These are phyloP conservation scores for Brettanomyces anomalus DNA, from an alignment of 805 yeast genomes.

Conservation along the genomic window DNA sequence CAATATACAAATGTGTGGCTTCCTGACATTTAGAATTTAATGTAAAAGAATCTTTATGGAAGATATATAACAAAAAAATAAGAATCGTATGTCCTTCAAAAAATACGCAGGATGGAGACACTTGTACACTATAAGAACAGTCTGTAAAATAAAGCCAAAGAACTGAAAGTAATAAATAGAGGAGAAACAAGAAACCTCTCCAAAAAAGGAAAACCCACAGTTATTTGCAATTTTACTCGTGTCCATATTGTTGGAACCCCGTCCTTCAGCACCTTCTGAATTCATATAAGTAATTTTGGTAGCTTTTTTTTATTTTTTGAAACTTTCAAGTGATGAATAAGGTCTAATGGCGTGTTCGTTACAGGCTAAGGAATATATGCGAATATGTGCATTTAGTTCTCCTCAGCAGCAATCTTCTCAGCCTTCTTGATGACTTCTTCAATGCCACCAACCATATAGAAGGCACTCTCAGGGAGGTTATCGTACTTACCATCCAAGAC, in stretches of 20 bases:
- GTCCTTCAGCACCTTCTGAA: no score
- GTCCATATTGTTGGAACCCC: no score
- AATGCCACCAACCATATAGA: constrained; percentile 99
- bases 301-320: not conserved
- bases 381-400: constrained; percentile 42
- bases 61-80: not conserved
- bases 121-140: no score
- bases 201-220: no score
- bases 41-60: not conserved
- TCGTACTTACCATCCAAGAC: constrained; percentile 98
- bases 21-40: not conserved
- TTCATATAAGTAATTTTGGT: no score
- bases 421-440: constrained; percentile 98
- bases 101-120: not conserved
- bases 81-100: constrained; percentile 1
- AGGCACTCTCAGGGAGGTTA: constrained; percentile 97
- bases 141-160: no score
- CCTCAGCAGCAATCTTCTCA: constrained; percentile 95
- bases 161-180: no score
- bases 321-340: not conserved
- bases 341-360: not conserved
- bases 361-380: not conserved
- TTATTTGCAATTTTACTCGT: no score
- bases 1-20: no score
- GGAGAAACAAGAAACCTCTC: no score